phyloP scores from a whole-genome alignment of 805 yeast species.

The Blastobotrys peoriensis region DNA sequence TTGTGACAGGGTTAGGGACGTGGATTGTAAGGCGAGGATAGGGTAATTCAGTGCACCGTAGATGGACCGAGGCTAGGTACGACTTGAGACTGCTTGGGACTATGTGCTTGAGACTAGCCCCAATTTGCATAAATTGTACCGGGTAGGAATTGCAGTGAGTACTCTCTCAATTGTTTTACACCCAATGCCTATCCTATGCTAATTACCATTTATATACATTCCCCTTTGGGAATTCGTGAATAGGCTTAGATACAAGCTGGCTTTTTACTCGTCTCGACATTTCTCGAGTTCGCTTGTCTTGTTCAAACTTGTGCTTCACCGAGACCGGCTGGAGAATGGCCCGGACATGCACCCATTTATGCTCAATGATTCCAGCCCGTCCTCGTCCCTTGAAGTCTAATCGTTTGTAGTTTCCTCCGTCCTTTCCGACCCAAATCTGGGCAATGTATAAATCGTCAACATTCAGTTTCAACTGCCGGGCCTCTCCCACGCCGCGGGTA shows the following conservation, averaged over 20 bases:
- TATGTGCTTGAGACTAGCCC: too few species aligned
- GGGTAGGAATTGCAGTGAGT: too few species aligned
- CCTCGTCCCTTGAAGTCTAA: slow-evolving; percentile 87
- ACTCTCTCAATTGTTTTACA: too few species aligned
- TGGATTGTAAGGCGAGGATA: too few species aligned
- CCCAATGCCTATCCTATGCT: neutral
- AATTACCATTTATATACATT: slow-evolving; percentile 33
- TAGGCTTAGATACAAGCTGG: slow-evolving; percentile 35
- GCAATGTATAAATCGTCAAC: slow-evolving; percentile 62
- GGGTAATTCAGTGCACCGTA: too few species aligned
- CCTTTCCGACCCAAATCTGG: slow-evolving; percentile 89
- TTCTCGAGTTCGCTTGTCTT: slow-evolving; percentile 43
- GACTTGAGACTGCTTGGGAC: too few species aligned
- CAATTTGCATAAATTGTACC: too few species aligned
- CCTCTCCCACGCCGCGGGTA: slow-evolving; percentile 65
- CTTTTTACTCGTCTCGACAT: slow-evolving; percentile 37
- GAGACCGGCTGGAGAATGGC: slow-evolving; percentile 65
- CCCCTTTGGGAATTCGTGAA: slow-evolving; percentile 28
- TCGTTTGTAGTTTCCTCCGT: slow-evolving; percentile 66
- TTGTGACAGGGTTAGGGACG: neutral
- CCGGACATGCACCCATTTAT: slow-evolving; percentile 74
- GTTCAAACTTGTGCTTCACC: slow-evolving; percentile 46
- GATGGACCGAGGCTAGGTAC: too few species aligned
- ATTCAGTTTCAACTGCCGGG: slow-evolving; percentile 51
- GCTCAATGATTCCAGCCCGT: slow-evolving; percentile 70